phyloP scores from a whole-genome alignment of 179 eudicot genomes.

The Drosera spatulata region DNA sequence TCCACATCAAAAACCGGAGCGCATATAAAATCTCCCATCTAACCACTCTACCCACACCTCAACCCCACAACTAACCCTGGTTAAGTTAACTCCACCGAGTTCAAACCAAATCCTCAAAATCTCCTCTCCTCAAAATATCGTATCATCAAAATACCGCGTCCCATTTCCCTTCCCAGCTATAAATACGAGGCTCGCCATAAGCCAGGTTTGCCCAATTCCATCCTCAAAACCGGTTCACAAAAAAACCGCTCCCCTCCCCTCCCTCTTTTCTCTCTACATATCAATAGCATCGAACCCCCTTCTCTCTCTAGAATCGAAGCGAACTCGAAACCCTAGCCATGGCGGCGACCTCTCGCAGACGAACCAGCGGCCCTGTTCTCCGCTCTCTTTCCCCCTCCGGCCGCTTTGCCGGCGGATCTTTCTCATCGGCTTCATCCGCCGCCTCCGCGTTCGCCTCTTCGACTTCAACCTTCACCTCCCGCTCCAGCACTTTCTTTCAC shows the following conservation, averaged over 20 bases:
- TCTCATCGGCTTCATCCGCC: constrained; percentile 16
- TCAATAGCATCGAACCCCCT: neutral
- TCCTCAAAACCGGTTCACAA: constrained; percentile 24
- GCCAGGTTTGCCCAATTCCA: constrained; percentile 57
- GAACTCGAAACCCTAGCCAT: constrained; percentile 1
- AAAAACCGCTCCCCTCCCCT: constrained; percentile 1
- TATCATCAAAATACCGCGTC: neutral
- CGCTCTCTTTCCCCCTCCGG: constrained; percentile 61
- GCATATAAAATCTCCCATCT: neutral
- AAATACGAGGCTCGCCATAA: constrained; percentile 36
- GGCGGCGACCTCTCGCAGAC: constrained; percentile 34
- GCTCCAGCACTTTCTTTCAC: constrained; percentile 9
- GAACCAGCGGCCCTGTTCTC: constrained; percentile 33
- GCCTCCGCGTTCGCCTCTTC: constrained; percentile 33
- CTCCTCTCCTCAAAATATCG: neutral
- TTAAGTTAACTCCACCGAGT: constrained; percentile 19
- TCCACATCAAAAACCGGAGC: neutral
- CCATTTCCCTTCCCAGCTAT: constrained; percentile 17
- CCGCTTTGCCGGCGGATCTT: constrained; percentile 16
- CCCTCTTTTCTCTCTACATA: constrained; percentile 7
- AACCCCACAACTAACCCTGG: constrained; percentile 21
- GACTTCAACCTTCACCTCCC: constrained; percentile 15
- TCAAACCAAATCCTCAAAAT: constrained; percentile 3
- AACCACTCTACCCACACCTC: constrained; percentile 2
- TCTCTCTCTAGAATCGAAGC: constrained; percentile 1